Conservation (phyloP, 768 basidiomycete species). For the Collybiopsis confluens region DNA sequence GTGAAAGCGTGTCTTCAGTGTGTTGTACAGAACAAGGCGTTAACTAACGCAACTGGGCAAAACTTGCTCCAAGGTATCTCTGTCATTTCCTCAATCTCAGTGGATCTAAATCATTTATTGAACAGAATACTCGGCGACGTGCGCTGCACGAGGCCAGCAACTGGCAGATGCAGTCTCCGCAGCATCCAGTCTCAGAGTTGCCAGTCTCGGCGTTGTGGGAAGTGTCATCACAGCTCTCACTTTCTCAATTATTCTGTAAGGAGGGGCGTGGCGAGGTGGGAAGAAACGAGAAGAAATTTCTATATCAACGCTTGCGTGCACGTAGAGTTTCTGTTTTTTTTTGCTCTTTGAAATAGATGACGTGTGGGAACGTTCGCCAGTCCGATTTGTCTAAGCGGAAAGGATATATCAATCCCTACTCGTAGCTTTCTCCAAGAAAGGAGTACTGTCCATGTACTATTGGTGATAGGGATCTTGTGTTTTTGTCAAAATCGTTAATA, state of each 20-base stretch:
- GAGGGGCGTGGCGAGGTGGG: not conserved
- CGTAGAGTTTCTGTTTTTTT: not conserved
- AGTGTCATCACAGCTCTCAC: not conserved
- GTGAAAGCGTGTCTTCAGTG: not conserved
- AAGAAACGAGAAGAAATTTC: too few species aligned
- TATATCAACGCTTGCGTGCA: too few species aligned
- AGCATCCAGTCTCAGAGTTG: not conserved
- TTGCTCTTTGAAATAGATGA: not conserved
- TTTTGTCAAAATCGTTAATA: too few species aligned
- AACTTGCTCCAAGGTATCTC: not conserved
- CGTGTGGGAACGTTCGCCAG: too few species aligned
- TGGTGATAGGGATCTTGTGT: too few species aligned
- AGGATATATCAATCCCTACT: too few species aligned
- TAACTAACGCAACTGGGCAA: conserved; percentile 3
- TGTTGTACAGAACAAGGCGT: not conserved
- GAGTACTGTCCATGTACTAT: too few species aligned
- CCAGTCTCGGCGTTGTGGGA: not conserved
- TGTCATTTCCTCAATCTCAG: not conserved
- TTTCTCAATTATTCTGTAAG: not conserved
- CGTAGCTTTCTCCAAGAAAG: too few species aligned
- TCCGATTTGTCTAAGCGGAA: too few species aligned
- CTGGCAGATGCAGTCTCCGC: conserved; percentile 5
- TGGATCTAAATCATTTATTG: too few species aligned
- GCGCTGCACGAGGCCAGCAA: not conserved
- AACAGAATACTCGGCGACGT: not conserved